Percentiles rank a stretch among this genome's conserved stretches.
Evolutionary conservation across 2,329 filamentous ascomycete species (phyloP).

Genomic region (Colletotrichum limetticola): DNA sequence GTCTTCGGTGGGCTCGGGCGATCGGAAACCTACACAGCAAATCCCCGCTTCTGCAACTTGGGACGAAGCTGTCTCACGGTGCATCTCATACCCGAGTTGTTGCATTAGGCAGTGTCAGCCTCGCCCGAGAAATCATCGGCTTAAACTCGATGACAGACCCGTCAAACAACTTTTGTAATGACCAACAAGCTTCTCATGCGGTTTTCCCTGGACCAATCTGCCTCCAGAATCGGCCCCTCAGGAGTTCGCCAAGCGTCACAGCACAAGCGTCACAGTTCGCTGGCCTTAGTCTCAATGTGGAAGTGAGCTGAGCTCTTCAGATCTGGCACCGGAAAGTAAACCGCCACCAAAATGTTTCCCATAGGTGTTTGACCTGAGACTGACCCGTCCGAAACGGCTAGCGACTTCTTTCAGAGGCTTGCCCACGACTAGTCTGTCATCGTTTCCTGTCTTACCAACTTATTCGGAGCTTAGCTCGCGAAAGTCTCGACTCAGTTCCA

Average conservation of each 20-base stretch:
- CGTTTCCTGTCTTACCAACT: conserved; percentile 2
- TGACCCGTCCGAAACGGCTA: conserved; percentile 23
- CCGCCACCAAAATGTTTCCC: neutral
- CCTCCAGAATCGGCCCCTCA: neutral
- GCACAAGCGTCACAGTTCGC: neutral
- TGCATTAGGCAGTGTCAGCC: conserved; percentile 25
- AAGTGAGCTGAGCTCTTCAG: conserved; percentile 4
- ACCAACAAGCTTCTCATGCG: conserved; percentile 22
- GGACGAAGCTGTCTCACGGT: conserved; percentile 35
- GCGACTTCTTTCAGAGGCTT: neutral
- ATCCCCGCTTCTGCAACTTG: conserved; percentile 24
- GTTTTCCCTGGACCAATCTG: conserved; percentile 3
- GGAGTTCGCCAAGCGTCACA: conserved; percentile 30
- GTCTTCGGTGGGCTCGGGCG: conserved; percentile 32
- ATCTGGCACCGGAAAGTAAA: conserved; percentile 20
- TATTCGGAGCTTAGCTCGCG: conserved; percentile 8
- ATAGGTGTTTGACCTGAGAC: conserved; percentile 29
- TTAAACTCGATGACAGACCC: conserved; percentile 31
- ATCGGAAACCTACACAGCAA: conserved; percentile 30
- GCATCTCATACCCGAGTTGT: conserved; percentile 32
- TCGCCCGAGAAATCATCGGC: conserved; percentile 19
- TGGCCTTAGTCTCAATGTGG: neutral
- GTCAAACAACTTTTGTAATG: conserved; percentile 25
- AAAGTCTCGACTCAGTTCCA: neutral
- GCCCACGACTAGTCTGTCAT: conserved; percentile 13